These are phyloP conservation scores for Porphyra umbilicalis DNA, from an alignment of 31 red algal genomes.

Conservation along the genomic window DNA sequence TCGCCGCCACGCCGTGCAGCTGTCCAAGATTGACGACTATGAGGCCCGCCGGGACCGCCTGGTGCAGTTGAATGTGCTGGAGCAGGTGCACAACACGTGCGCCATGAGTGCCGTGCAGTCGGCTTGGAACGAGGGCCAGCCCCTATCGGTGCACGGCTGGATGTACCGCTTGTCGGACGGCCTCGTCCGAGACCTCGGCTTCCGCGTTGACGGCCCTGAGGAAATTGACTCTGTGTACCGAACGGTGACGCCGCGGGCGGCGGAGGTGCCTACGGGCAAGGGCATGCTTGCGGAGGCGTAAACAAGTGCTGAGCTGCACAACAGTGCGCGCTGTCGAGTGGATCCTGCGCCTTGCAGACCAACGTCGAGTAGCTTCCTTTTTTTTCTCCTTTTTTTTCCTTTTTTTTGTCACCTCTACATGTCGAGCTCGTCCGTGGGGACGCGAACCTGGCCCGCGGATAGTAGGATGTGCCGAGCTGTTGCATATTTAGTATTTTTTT, in stretches of 20 bases:
- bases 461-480: too few relatives aligned
- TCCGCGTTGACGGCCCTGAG: background rate
- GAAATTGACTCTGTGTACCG: background rate
- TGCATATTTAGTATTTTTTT: too few relatives aligned
- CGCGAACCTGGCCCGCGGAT: too few relatives aligned
- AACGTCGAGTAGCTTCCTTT: too few relatives aligned
- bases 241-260: background rate
- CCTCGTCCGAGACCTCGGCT: background rate
- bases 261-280: background rate
- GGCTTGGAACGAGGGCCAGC: conserved; percentile 1
- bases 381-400: too few relatives aligned
- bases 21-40: background rate
- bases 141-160: background rate
- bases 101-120: background rate
- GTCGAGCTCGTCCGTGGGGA: too few relatives aligned
- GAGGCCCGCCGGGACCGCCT: background rate
- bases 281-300: background rate
- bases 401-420: too few relatives aligned
- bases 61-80: conserved; percentile 2
- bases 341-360: too few relatives aligned
- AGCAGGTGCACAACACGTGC: conserved; percentile 9
- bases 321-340: too few relatives aligned
- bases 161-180: background rate
- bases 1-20: background rate
- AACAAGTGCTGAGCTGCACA: too few relatives aligned